Base-by-base conservation (phyloP, 2,329 filamentous ascomycete genomes). In the Diaporthe citri region DNA sequence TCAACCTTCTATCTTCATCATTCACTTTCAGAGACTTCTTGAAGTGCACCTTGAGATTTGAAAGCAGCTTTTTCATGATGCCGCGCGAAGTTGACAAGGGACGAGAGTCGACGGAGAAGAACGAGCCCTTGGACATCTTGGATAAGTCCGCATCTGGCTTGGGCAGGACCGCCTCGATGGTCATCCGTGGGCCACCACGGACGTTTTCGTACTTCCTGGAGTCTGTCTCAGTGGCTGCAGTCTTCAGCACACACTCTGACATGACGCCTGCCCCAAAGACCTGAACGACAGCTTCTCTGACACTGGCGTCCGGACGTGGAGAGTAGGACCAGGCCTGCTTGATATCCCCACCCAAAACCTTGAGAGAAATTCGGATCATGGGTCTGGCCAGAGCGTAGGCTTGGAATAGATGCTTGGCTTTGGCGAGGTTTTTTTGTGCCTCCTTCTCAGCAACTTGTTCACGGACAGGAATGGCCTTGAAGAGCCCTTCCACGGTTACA, bases 361-460 rank as follows among this genome's bases (percentile, higher is more conserved):
- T 91, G 72, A 95, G 85, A 2, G 86, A 86, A 39, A 95, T 84
- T 75, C 88, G 91, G 43, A 94, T 82, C n/a, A 86, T 82, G 10
- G 92, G 91, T 77, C 92, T 88, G 7, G 93, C 91, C 67, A 96
- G 85, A 6, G 89, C 92, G 82, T 94, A 95, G 0, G 89, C 85
- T 75, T 90, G 87, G 48, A 96, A 82, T 28, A 93, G 83, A 25
- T 88, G 84, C 78, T 89, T 92, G 79, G 94, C 89, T 64, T 86
- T 90, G 3, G 83, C 82, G 8, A 94, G 80, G 0, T 85, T 88
- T 80, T 90, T 93, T 3, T 86, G 78, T 4, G 88, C 85, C n/a
- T 90, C 87, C 79, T 91, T 93, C 43, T 90, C 77, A 17, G 88
- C 86, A 7, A 86, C 82, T 78, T 92, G 88, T 77, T 88, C 89